phyloP scores from a whole-genome alignment of 78 protist species.

The Dictyostelium brefeldianum region DNA sequence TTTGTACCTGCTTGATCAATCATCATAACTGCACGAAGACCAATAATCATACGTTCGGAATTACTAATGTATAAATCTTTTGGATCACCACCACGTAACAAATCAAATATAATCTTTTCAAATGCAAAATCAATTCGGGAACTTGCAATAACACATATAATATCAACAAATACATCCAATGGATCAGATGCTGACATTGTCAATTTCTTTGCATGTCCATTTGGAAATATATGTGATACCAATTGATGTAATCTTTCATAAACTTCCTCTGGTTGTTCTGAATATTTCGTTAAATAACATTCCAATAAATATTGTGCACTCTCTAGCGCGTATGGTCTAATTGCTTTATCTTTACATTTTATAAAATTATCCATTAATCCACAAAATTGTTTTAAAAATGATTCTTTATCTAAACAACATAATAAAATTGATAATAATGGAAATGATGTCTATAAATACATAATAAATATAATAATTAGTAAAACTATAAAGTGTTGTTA shows the following conservation, averaged over 20 bases:
- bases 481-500: no score
- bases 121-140: constrained; percentile 60
- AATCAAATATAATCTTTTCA: constrained; percentile 76
- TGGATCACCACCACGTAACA: constrained; percentile 74
- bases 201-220: constrained; percentile 50
- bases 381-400: constrained; percentile 71
- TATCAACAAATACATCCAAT: constrained; percentile 55
- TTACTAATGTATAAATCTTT: constrained; percentile 56
- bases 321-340: constrained; percentile 73
- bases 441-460: constrained; percentile 56
- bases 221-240: constrained; percentile 60
- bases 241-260: constrained; percentile 69
- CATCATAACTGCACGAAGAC: constrained; percentile 61
- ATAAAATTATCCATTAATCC: constrained; percentile 63
- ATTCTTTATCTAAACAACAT: constrained; percentile 72
- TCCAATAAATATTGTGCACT: constrained; percentile 69
- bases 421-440: constrained; percentile 79
- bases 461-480: not conserved
- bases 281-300: constrained; percentile 68
- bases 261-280: constrained; percentile 77
- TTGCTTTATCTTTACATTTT: constrained; percentile 57
- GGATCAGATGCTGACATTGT: constrained; percentile 52
- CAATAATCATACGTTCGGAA: constrained; percentile 76
- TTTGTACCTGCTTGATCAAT: constrained; percentile 70
- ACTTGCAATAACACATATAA: constrained; percentile 68